Conservation (phyloP, 2,329 filamentous ascomycete species). For the Colletotrichum australisinense region DNA sequence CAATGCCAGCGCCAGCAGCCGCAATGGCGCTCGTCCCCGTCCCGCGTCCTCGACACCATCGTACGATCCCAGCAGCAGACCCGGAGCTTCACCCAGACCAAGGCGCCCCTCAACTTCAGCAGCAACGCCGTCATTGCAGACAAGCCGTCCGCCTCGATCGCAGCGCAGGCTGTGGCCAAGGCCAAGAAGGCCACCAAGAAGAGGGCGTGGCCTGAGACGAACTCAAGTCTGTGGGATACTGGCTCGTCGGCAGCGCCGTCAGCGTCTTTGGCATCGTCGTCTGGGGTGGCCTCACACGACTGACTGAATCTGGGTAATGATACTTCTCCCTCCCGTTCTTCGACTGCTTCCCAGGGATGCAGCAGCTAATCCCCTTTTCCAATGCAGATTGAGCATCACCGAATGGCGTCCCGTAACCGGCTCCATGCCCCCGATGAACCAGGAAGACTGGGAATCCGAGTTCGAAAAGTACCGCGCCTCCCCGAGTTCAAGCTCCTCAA, state of each 20-base stretch:
- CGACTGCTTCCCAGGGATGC: background rate
- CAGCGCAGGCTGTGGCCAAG: conserved; percentile 19
- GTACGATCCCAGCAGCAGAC: conserved; percentile 45
- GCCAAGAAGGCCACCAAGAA: conserved; percentile 40
- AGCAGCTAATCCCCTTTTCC: conserved; percentile 14
- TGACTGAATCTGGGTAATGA: conserved; percentile 93
- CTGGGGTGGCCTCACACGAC: conserved; percentile 90
- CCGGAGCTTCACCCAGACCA: conserved; percentile 50
- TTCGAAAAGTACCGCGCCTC: conserved; percentile 93
- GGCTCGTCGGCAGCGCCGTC: conserved; percentile 89
- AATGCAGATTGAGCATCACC: conserved; percentile 87
- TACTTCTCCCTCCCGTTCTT: background rate
- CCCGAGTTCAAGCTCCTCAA: conserved; percentile 92
- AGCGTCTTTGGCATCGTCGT: conserved; percentile 98
- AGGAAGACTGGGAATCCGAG: conserved; percentile 88
- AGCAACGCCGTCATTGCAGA: conserved; percentile 29
- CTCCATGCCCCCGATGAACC: conserved; percentile 83
- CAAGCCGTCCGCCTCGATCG: conserved; percentile 16
- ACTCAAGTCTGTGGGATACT: conserved; percentile 85
- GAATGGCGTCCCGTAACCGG: conserved; percentile 99
- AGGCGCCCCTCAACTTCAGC: conserved; percentile 42
- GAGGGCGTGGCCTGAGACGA: conserved; percentile 67
- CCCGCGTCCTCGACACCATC: conserved; percentile 51
- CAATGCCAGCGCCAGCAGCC: conserved; percentile 55
- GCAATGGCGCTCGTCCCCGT: conserved; percentile 43